Conservation (phyloP, 768 basidiomycete genomes). For the Boletus sensibilis region DNA sequence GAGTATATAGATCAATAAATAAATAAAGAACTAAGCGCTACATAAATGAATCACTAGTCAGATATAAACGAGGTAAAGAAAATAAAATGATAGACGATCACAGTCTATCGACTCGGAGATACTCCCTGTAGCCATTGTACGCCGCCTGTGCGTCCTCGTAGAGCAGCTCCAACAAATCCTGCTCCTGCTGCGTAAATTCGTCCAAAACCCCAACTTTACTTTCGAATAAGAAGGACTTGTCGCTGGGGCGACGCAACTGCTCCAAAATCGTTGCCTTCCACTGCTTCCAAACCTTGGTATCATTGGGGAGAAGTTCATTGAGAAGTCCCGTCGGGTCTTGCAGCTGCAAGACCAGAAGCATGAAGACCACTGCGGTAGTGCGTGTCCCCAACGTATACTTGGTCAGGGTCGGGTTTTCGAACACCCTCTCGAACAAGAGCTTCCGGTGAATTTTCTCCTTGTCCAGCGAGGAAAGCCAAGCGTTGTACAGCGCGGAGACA, state of each 20-base stretch:
- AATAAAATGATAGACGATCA: neutral
- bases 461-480: slow-evolving; percentile 32
- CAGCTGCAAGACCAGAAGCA: slow-evolving; percentile 10
- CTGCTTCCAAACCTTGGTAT: slow-evolving; percentile 19
- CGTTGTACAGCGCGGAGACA: slow-evolving; percentile 28
- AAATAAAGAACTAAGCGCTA: neutral
- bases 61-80: neutral
- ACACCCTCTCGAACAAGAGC: slow-evolving; percentile 10
- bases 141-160: slow-evolving; percentile 13
- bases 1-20: neutral
- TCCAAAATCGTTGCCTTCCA: slow-evolving; percentile 20
- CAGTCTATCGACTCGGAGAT: neutral
- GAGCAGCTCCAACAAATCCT: slow-evolving; percentile 8
- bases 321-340: slow-evolving; percentile 9
- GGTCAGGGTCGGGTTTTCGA: slow-evolving; percentile 14
- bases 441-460: slow-evolving; percentile 18
- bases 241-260: neutral
- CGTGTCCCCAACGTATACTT: slow-evolving; percentile 17
- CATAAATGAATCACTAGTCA: neutral
- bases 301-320: slow-evolving; percentile 18
- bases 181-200: slow-evolving; percentile 10
- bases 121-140: slow-evolving; percentile 12
- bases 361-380: slow-evolving; percentile 19
- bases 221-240: neutral
- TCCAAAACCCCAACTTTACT: neutral